Conservation (phyloP, 2,329 filamentous ascomycete species). For the Trichophaea hybrida region DNA sequence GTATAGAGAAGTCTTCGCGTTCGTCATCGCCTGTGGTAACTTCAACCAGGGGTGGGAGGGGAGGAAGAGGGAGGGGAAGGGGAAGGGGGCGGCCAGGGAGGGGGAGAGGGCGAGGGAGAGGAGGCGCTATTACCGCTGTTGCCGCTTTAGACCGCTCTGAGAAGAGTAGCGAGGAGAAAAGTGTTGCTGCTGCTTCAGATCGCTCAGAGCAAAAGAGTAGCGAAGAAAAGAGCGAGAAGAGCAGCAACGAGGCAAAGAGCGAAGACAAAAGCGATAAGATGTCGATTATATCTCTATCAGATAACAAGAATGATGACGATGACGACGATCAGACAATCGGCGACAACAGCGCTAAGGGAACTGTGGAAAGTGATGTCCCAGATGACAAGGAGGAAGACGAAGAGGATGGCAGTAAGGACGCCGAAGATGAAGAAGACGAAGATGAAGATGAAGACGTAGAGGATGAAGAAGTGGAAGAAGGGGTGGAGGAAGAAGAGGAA, state of each 20-base stretch:
- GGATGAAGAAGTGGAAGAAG: conserved; percentile 32
- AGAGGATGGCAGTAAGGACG: conserved; percentile 20
- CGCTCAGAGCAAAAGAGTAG: conserved; percentile 20
- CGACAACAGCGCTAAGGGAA: conserved; percentile 30
- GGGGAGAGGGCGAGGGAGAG: not conserved
- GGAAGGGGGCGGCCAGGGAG: not conserved
- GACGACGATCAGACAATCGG: conserved; percentile 27
- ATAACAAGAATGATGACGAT: conserved; percentile 33
- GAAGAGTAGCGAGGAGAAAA: not conserved
- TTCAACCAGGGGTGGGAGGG: not conserved
- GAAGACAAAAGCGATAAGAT: not conserved
- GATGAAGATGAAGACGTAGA: conserved; percentile 30
- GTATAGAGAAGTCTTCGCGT: conserved; percentile 13
- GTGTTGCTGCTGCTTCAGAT: conserved; percentile 28
- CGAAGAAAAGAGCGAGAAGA: too few species aligned
- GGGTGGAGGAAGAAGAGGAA: conserved; percentile 19
- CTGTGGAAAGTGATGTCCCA: conserved; percentile 20
- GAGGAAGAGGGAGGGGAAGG: not conserved
- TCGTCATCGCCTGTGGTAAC: not conserved
- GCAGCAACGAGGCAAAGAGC: not conserved
- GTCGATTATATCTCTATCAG: conserved; percentile 37
- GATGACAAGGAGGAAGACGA: conserved; percentile 25
- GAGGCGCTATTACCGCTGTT: not conserved
- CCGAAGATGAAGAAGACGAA: conserved; percentile 32
- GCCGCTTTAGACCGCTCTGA: not conserved